Evolutionary conservation across 75 land plant species (phyloP), one percentile per base, ranked within the genome.

Genomic region (Azolla pinnata): DNA sequence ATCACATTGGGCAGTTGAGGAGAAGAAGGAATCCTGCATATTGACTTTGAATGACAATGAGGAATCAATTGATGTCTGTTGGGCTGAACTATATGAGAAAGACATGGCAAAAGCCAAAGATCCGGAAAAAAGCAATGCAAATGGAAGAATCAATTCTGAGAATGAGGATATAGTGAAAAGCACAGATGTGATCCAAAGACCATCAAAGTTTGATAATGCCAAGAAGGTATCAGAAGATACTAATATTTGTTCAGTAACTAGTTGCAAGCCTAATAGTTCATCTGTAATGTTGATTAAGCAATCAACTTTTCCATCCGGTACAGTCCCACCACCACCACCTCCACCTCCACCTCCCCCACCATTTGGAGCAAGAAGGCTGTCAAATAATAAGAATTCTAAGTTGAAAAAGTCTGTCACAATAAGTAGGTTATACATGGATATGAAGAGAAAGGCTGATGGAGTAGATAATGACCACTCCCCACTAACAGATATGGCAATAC

Each of bases 381-480:
- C 64, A 4, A 65, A 59, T 0, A 66, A 38, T 51, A 79, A 66
- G 51, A 44, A 72, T 31, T 64, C 81, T 17, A 82, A 79, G 57
- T 33, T 82, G 65, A 79, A 72, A 50, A 79, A 81, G 65, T 83
- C 86, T 44, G 60, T 47, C 14, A 83, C 80, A 9, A 79, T 83
- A 69, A 79, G 86, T 0, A 79, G 71, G 21, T 54, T 83, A 20
- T 83, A 83, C 49, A 60, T 83, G 54, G 34, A 57, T 61, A 73
- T 79, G 20, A 83, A 83, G 46, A 76, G 79, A 4, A 83, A 76
- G 46, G 60, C 76, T 14, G 86, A 83, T 68, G 79, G 86, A 20
- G 70, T 61, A 24, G 62, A 40, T 30, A 38, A 59, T 24, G 34
- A 1, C 54, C 45, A 23, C 65, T 44, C 19, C 70, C 72, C 67